phyloP scores from a whole-genome alignment of 192 early-diverging fungal species.

The Phycomyces nitens region DNA sequence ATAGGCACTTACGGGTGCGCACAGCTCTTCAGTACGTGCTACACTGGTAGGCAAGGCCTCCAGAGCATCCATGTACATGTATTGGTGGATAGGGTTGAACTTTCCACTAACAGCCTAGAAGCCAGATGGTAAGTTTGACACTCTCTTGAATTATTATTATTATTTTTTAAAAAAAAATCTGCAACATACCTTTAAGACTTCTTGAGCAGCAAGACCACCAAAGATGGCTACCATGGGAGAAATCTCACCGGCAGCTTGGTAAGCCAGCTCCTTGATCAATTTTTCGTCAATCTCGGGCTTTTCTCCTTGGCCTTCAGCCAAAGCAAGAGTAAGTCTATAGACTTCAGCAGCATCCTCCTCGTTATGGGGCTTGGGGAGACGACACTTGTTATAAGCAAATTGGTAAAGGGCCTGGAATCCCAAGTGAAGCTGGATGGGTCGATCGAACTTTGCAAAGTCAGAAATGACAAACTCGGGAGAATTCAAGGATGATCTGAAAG shows the following conservation, averaged over 20 bases:
- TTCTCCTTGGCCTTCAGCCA: constrained; percentile 66
- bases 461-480: constrained; percentile 83
- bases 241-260: constrained; percentile 85
- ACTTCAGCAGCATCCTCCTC: constrained; percentile 85
- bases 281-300: constrained; percentile 83
- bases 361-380: constrained; percentile 82
- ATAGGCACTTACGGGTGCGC: constrained; percentile 55
- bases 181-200: constrained; percentile 81
- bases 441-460: constrained; percentile 98
- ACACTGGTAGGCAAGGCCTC: constrained; percentile 84
- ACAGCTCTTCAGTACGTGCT: constrained; percentile 64
- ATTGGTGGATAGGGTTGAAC: constrained; percentile 89
- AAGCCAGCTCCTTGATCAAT: constrained; percentile 83
- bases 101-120: constrained; percentile 80
- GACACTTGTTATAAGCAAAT: constrained; percentile 65
- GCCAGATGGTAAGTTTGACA: neutral
- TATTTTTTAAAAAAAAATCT: neutral
- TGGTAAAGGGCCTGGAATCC: constrained; percentile 93
- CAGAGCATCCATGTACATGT: constrained; percentile 95
- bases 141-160: no score
- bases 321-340: constrained; percentile 61
- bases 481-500: constrained; percentile 70
- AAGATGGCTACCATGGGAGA: constrained; percentile 95
- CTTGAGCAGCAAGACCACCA: constrained; percentile 95
- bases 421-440: constrained; percentile 87